Evolutionary conservation across 2,329 filamentous ascomycete species (phyloP).

Genomic region (Colletotrichum musae): DNA sequence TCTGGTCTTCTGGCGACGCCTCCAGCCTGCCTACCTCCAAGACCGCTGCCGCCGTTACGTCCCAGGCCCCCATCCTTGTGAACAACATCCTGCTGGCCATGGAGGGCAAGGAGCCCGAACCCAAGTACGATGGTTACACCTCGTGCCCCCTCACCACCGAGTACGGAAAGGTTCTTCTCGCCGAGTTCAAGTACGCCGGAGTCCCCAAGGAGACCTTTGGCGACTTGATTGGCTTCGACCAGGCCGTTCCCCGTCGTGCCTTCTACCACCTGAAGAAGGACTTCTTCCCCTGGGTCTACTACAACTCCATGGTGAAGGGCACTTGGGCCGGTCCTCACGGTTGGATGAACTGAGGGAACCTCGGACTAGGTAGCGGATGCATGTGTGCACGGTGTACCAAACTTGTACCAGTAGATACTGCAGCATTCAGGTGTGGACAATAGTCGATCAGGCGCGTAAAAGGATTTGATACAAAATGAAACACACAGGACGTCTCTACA

Average conservation of each 20-base stretch:
- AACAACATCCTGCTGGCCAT: slow-evolving; percentile 60
- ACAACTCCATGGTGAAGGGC: slow-evolving; percentile 72
- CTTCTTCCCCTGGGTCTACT: slow-evolving; percentile 78
- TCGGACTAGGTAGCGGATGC: too few relatives aligned
- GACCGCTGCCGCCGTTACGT: slow-evolving; percentile 67
- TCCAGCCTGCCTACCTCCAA: slow-evolving; percentile 72
- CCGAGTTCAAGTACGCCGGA: slow-evolving; percentile 76
- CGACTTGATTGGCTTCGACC: slow-evolving; percentile 68
- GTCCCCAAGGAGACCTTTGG: slow-evolving; percentile 75
- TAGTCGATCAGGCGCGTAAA: too few relatives aligned
- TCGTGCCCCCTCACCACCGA: slow-evolving; percentile 69
- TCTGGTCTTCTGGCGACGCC: slow-evolving; percentile 73
- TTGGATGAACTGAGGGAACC: slow-evolving; percentile 48
- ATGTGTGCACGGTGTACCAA: too few relatives aligned
- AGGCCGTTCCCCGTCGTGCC: slow-evolving; percentile 66
- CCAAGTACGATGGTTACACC: slow-evolving; percentile 68
- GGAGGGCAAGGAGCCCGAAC: slow-evolving; percentile 61
- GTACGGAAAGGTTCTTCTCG: slow-evolving; percentile 74
- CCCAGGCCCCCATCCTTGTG: slow-evolving; percentile 66
- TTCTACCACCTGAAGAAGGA: slow-evolving; percentile 77
- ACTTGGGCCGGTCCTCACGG: slow-evolving; percentile 74
- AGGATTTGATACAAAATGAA: too few relatives aligned
- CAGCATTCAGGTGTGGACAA: too few relatives aligned
- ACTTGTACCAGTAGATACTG: too few relatives aligned
- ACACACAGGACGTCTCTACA: too few relatives aligned